Conservation (phyloP, 768 basidiomycete species). For the Tylopilus vinaceipallidus region DNA sequence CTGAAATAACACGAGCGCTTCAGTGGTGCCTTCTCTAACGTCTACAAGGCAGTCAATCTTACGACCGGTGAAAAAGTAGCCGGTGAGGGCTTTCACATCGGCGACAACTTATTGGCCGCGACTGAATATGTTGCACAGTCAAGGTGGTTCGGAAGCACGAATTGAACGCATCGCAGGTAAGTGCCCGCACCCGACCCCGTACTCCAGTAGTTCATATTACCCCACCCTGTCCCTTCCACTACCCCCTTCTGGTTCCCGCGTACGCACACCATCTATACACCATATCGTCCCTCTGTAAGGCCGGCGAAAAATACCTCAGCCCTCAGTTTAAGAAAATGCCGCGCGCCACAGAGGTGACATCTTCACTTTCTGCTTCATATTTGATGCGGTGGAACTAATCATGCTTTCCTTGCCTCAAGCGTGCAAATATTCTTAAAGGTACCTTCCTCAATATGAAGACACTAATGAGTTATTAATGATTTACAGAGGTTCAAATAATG, state of each 20-base stretch:
- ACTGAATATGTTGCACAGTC: constrained; percentile 45
- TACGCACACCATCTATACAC: constrained; percentile 11
- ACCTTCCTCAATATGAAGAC: not conserved
- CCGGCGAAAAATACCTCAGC: constrained; percentile 91
- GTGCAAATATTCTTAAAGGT: constrained; percentile 97
- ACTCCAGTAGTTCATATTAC: constrained; percentile 30
- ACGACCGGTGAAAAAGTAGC: constrained; percentile 77
- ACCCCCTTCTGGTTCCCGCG: constrained; percentile 22
- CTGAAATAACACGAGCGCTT: constrained; percentile 18
- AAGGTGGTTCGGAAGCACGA: constrained; percentile 95
- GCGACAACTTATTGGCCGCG: not conserved
- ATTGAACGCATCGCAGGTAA: constrained; percentile 87
- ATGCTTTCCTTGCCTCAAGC: constrained; percentile 46
- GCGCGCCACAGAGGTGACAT: constrained; percentile 92
- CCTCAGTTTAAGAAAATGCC: constrained; percentile 95
- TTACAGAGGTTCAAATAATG: constrained; percentile 97
- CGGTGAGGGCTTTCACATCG: constrained; percentile 42
- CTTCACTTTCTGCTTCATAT: constrained; percentile 19
- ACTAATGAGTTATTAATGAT: constrained; percentile 2
- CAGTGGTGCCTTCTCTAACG: constrained; percentile 97
- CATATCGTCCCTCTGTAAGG: constrained; percentile 48
- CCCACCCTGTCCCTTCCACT: constrained; percentile 10
- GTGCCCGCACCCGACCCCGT: constrained; percentile 31
- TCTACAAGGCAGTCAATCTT: constrained; percentile 87
- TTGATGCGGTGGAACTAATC: constrained; percentile 16